These are phyloP conservation scores for Kodamaea neixiangensis DNA, from an alignment of 805 yeast species.

Conservation along the genomic window DNA sequence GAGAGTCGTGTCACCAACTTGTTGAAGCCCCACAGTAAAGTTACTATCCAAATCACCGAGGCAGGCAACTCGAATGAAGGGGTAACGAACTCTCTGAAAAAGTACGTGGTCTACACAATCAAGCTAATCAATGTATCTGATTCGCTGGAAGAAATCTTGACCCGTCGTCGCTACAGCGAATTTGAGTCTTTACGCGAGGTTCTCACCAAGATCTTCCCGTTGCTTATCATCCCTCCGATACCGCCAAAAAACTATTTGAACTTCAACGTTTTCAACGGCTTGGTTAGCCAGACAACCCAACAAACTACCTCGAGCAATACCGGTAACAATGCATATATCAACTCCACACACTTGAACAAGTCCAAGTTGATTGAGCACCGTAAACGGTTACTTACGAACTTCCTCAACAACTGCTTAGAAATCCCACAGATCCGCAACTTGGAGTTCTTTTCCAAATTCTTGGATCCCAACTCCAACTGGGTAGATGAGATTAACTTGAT, in stretches of 20 bases:
- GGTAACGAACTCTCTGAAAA: conserved; percentile 55
- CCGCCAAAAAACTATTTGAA: conserved; percentile 57
- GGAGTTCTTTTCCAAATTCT: conserved; percentile 68
- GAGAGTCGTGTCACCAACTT: conserved; percentile 40
- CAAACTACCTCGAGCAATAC: conserved; percentile 9
- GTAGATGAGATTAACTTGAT: conserved; percentile 56
- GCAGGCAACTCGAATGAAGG: conserved; percentile 89
- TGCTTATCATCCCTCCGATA: conserved; percentile 86
- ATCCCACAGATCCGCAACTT: conserved; percentile 58
- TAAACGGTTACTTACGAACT: conserved; percentile 66
- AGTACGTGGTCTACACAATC: conserved; percentile 81
- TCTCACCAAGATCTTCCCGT: conserved; percentile 72
- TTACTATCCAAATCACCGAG: conserved; percentile 56
- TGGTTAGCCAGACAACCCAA: conserved; percentile 14
- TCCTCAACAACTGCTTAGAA: conserved; percentile 71
- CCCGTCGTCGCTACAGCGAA: conserved; percentile 82
- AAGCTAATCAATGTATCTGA: conserved; percentile 48
- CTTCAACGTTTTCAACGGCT: conserved; percentile 34
- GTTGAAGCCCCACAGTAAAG: conserved; percentile 29
- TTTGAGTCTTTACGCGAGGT: conserved; percentile 80
- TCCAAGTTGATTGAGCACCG: conserved; percentile 40
- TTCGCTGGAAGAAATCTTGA: conserved; percentile 46
- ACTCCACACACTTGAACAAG: conserved; percentile 42
- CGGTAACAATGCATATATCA: conserved; percentile 27
- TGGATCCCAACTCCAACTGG: conserved; percentile 88